These are phyloP conservation scores for Viridothelium virens DNA, from an alignment of 495 filamentous ascomycete genomes.

Conservation along the genomic window DNA sequence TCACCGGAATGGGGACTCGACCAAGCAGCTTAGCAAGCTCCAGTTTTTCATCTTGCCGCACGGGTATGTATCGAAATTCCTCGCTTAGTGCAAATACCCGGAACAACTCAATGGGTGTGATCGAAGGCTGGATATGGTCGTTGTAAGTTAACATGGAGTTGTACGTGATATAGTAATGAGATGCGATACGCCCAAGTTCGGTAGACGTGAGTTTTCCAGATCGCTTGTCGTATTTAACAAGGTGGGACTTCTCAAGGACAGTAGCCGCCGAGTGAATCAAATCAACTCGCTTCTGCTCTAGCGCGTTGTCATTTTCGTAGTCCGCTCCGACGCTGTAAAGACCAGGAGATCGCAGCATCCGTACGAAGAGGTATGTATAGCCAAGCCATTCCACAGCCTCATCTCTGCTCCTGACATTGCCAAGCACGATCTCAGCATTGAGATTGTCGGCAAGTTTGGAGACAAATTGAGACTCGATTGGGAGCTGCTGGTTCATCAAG, in stretches of 20 bases:
- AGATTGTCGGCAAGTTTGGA: slow-evolving; percentile 92
- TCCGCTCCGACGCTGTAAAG: slow-evolving; percentile 93
- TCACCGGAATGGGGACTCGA: slow-evolving; percentile 89
- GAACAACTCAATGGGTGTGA: slow-evolving; percentile 90
- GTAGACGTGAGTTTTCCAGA: slow-evolving; percentile 82
- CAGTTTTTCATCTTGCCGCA: slow-evolving; percentile 93
- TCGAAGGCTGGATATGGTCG: slow-evolving; percentile 84
- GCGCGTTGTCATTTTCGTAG: slow-evolving; percentile 81
- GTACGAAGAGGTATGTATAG: slow-evolving; percentile 96
- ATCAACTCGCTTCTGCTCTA: slow-evolving; percentile 96
- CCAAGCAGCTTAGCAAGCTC: slow-evolving; percentile 87
- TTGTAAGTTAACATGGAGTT: slow-evolving; percentile 96
- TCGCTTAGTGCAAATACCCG: slow-evolving; percentile 94
- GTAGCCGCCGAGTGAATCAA: slow-evolving; percentile 88
- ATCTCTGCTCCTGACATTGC: slow-evolving; percentile 85
- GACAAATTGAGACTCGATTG: slow-evolving; percentile 93
- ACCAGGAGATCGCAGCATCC: slow-evolving; percentile 93
- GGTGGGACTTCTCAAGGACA: slow-evolving; percentile 75
- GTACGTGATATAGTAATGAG: slow-evolving; percentile 96
- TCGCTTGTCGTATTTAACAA: slow-evolving; percentile 93
- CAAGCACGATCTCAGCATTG: slow-evolving; percentile 93
- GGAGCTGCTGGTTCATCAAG: slow-evolving; percentile 90
- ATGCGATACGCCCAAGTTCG: slow-evolving; percentile 89
- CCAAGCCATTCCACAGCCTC: slow-evolving; percentile 98
- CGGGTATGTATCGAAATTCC: slow-evolving; percentile 98